Base-by-base conservation (phyloP, 768 basidiomycete species). In the Krasilnikovozyma curviuscula region DNA sequence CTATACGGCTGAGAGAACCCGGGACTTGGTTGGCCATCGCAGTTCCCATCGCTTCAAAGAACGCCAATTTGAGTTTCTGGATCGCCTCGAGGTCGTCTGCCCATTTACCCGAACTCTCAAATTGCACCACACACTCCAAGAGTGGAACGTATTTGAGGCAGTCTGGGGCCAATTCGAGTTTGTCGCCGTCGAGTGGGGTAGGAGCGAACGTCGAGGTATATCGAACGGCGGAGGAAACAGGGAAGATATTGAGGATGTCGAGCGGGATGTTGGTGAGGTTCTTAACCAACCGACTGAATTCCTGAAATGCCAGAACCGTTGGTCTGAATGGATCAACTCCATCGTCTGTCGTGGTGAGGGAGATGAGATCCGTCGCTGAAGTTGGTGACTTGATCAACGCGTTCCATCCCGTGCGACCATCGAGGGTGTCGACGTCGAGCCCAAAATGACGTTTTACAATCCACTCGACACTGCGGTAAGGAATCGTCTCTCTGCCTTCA, bases 81-180 rank as follows among this genome's bases (percentile, higher is more conserved):
- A 95, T 81, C 0, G 88, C 86, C 16, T 70, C 71, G 4, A 97
- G 71, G 55, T 97, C 86, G 58, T 97, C 89, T 0, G 93, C 91
- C 93, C 93, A 98, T 53, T 75, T 74, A 0, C 79, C 77, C 0
- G 86, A 91, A 53, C 79, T 81, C 61, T 97, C 91, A 57, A 95
- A 93, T 62, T 89, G 81, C 28, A 97, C 64, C 21, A 86, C 62
- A 40, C 86, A 67, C 13, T 81, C 74, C 54, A 86, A 80, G 3
- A 74, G 70, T 0, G 78, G 73, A 12, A 79, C 60, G 59, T 79
- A 81, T 9, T 74, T 73, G 9, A 81, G 75, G 45, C 74, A 74
- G 27, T 57, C 61, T 3, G 67, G 65, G 0, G 65, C 56, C 16
- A 57, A 51, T 7, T 55, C 60, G 6, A 70, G 68, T 18, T 76